Percentiles rank a stretch among this genome's conserved stretches.
These are phyloP conservation scores for Picea glauca DNA, from an alignment of 75 land plant species.

Conservation along the genomic window DNA sequence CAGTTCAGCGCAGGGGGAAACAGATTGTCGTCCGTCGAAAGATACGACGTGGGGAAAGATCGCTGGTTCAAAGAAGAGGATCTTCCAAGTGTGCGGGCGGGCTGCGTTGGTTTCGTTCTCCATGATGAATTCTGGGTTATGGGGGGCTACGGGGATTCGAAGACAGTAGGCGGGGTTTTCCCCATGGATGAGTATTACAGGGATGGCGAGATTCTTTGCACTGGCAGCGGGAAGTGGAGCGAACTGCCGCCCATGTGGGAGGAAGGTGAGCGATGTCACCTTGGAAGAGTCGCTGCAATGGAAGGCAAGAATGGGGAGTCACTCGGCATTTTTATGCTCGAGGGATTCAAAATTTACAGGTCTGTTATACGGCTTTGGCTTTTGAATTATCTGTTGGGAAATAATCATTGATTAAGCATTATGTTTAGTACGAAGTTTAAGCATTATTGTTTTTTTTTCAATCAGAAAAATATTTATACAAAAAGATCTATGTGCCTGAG, in stretches of 20 bases:
- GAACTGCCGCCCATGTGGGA: constrained; percentile 83
- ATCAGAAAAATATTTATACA: too few species aligned
- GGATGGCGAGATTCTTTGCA: constrained; percentile 63
- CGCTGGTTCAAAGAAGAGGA: constrained; percentile 23
- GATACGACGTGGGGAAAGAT: constrained; percentile 47
- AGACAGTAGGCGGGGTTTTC: constrained; percentile 60
- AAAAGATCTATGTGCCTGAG: too few species aligned
- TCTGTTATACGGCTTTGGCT: constrained; percentile 14
- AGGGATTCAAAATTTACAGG: constrained; percentile 63
- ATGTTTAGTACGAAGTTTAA: too few species aligned
- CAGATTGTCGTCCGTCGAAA: constrained; percentile 60
- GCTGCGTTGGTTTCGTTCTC: constrained; percentile 71
- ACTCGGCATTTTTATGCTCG: constrained; percentile 80
- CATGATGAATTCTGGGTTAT: constrained; percentile 85
- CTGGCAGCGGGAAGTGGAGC: constrained; percentile 65
- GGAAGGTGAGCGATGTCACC: constrained; percentile 63
- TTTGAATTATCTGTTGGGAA: too few species aligned
- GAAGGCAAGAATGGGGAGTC: constrained; percentile 20
- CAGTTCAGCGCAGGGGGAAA: constrained; percentile 65
- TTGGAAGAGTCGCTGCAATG: constrained; percentile 65
- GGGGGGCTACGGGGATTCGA: constrained; percentile 86
- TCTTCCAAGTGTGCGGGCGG: constrained; percentile 64
- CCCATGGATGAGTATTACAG: constrained; percentile 81
- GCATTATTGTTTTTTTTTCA: too few species aligned
- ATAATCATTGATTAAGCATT: too few species aligned